A percentile compares a stretch with the other conserved stretches of the same genome.
Evolutionary conservation across 2,329 filamentous ascomycete species (phyloP).

Genomic region (Orbilia blumenaviensis): DNA sequence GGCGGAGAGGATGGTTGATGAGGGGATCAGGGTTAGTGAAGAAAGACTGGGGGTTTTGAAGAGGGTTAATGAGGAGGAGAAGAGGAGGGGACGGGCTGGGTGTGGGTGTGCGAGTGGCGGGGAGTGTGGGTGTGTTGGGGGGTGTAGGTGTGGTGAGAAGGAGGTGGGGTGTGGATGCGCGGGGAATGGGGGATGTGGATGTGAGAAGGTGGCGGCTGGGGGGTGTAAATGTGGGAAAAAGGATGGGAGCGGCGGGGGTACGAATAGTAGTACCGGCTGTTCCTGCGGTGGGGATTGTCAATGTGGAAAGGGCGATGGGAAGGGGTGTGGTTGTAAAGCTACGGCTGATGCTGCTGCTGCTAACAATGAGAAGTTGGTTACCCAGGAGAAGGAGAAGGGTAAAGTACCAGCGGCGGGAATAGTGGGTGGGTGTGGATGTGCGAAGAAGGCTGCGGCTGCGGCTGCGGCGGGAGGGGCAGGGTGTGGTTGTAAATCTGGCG

Average conservation of each 20-base stretch:
- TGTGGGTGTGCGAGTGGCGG: not conserved
- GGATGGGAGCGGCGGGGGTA: not conserved
- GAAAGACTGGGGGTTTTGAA: conserved; percentile 82
- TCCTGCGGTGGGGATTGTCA: not conserved
- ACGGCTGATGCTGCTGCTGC: too few species aligned
- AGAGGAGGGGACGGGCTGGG: conserved; percentile 57
- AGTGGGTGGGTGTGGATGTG: conserved; percentile 22
- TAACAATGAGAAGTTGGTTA: not conserved
- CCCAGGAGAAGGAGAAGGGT: not conserved
- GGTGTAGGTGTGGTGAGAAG: not conserved
- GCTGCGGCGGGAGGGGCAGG: not conserved
- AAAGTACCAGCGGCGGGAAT: too few species aligned
- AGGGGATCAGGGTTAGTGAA: conserved; percentile 86
- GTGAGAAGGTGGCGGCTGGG: conserved; percentile 17
- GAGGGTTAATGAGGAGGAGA: conserved; percentile 72
- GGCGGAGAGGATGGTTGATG: conserved; percentile 76
- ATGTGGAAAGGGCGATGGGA: not conserved
- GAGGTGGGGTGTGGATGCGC: not conserved
- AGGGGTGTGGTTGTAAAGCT: conserved; percentile 4
- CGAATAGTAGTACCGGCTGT: too few species aligned
- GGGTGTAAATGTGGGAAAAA: not conserved
- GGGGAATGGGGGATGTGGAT: not conserved
- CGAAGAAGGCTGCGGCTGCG: not conserved
- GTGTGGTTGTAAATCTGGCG: conserved; percentile 31
- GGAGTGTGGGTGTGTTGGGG: not conserved